phyloP scores from a whole-genome alignment of 2,329 filamentous ascomycete species.

The Trichoderma sp. region DNA sequence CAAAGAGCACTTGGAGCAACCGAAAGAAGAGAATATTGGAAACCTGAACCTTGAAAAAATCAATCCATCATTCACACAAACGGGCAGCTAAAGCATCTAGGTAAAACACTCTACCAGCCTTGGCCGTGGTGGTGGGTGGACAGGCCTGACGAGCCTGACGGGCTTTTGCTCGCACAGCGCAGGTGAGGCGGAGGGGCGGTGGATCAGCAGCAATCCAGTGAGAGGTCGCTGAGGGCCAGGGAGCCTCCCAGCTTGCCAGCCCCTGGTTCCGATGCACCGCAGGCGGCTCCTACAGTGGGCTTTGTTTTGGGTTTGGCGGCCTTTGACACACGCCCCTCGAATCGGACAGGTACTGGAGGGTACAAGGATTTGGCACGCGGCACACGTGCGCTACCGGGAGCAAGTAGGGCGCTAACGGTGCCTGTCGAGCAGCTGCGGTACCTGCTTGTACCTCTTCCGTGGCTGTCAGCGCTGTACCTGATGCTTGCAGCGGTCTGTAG shows the following conservation, averaged over 20 bases:
- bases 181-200: conserved; percentile 23
- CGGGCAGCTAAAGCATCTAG: conserved; percentile 6
- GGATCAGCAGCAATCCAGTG: conserved; percentile 18
- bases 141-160: conserved; percentile 1
- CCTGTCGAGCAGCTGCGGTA: neutral
- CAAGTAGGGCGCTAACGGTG: neutral
- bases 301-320: neutral
- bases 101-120: conserved; percentile 21
- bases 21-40: neutral
- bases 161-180: conserved; percentile 15
- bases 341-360: neutral
- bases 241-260: neutral
- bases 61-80: neutral
- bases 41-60: neutral
- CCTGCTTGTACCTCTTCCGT: neutral
- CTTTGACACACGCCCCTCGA: conserved; percentile 1
- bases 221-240: neutral
- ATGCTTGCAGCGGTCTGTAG: neutral
- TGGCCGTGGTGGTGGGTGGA: conserved; percentile 18
- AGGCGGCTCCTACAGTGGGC: neutral
- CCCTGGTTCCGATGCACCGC: conserved; percentile 17
- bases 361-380: conserved; percentile 8
- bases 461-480: neutral
- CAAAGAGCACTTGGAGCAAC: neutral
- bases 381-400: conserved; percentile 13